Percentiles rank a stretch among this genome's conserved stretches.
Evolutionary conservation across 139 green algal species (phyloP).

Genomic region (Coccomyxa sp.): DNA sequence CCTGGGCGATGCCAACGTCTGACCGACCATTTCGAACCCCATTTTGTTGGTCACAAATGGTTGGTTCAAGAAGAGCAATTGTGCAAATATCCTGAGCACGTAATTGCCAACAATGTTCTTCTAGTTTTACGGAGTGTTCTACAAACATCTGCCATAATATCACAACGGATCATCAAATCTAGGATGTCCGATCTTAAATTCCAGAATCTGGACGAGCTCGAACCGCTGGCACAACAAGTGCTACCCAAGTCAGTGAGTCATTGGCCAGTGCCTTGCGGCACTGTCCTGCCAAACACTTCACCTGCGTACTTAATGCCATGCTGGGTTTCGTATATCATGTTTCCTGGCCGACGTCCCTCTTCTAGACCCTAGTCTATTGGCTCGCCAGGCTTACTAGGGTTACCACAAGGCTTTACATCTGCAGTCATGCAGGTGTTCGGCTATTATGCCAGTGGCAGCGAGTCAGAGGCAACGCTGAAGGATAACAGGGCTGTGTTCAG

Average conservation of each 20-base stretch:
- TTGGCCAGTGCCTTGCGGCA: neutral
- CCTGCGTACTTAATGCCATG: neutral
- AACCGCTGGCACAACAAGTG: neutral
- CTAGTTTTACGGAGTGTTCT: neutral
- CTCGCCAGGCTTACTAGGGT: neutral
- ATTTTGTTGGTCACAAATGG: no score
- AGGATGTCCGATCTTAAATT: neutral
- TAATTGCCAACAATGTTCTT: neutral
- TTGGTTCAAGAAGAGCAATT: neutral
- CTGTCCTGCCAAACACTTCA: neutral
- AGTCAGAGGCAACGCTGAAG: conserved; percentile 35
- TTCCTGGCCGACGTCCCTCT: neutral
- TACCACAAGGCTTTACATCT: neutral
- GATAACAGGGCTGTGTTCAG: conserved; percentile 47
- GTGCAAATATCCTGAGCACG: neutral
- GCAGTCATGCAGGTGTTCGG: conserved; percentile 23
- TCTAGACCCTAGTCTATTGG: neutral
- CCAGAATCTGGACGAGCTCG: neutral
- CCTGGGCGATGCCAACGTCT: no score
- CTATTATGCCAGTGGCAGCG: conserved; percentile 46
- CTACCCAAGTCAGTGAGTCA: neutral
- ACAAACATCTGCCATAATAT: neutral
- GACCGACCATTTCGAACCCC: no score
- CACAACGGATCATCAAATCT: neutral
- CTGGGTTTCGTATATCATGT: neutral